Evolutionary conservation across 805 yeast genomes (phyloP).

Genomic region (Teunomyces cretensis): DNA sequence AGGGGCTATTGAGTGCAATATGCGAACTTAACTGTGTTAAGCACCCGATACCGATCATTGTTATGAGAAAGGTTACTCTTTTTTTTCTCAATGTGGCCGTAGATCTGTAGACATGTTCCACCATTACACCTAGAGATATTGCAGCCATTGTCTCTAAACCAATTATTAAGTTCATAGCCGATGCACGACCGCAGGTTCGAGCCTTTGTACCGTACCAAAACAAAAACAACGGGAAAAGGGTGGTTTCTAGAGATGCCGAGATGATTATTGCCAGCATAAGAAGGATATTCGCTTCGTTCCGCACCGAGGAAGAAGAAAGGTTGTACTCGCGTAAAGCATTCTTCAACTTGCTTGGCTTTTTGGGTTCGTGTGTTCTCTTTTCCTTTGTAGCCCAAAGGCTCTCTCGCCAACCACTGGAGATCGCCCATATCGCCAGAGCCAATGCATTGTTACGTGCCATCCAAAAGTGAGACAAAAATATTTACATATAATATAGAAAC

Average conservation of each 20-base stretch:
- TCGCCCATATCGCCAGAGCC: constrained; percentile 30
- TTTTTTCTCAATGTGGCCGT: constrained; percentile 7
- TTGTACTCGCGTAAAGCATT: constrained; percentile 74
- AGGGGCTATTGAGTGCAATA: constrained; percentile 59
- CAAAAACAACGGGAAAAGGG: not conserved
- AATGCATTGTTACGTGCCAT: constrained; percentile 25
- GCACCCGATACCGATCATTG: constrained; percentile 68
- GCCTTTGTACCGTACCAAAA: not conserved
- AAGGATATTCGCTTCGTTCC: constrained; percentile 74
- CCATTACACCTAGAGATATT: not conserved
- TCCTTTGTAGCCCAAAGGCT: constrained; percentile 72
- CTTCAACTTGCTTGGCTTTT: constrained; percentile 73
- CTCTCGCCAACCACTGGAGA: constrained; percentile 30
- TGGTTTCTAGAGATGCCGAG: not conserved
- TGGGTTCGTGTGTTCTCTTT: constrained; percentile 78
- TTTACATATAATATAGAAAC: constrained; percentile 5
- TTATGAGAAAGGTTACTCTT: constrained; percentile 40
- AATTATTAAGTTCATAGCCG: not conserved
- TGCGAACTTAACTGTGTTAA: constrained; percentile 43
- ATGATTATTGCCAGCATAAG: constrained; percentile 75
- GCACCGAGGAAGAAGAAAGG: constrained; percentile 85
- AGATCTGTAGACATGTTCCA: not conserved
- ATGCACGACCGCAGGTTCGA: constrained; percentile 6
- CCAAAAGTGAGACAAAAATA: constrained; percentile 9
- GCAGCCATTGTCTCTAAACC: not conserved